Evolutionary conservation across 208 protist genomes (phyloP).

Genomic region (Trichomonas gallinae): DNA sequence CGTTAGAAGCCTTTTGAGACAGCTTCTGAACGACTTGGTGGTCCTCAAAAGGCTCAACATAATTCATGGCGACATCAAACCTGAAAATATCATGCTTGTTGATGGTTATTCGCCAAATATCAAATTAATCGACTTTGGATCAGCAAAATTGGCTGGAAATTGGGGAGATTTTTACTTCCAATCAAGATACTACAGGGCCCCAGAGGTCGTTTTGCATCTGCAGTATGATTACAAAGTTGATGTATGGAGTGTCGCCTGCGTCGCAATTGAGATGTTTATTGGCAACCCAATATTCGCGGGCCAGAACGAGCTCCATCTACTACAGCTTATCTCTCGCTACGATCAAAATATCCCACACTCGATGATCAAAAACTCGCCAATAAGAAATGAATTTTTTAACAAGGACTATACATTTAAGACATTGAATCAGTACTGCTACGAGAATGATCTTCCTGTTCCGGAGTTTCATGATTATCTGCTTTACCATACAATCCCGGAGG

Average conservation of each 20-base stretch:
- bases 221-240: constrained; percentile 22
- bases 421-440: background rate
- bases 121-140: constrained; percentile 95
- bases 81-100: constrained; percentile 3
- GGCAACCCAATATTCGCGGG: constrained; percentile 82
- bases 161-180: constrained; percentile 77
- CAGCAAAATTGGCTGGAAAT: constrained; percentile 63
- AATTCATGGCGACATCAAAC: constrained; percentile 16
- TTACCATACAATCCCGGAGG: background rate
- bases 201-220: constrained; percentile 57
- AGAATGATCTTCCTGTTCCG: background rate
- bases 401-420: background rate
- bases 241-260: constrained; percentile 92
- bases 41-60: background rate
- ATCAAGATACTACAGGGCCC: constrained; percentile 67
- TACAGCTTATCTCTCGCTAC: background rate
- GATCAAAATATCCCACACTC: background rate
- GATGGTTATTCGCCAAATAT: constrained; percentile 46
- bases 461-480: background rate
- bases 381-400: background rate
- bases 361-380: background rate
- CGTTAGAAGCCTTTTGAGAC: background rate
- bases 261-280: constrained; percentile 90
- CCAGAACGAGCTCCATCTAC: constrained; percentile 53
- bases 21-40: background rate